Conservation (phyloP, 495 filamentous ascomycete genomes). For the Penicillium goetzii region DNA sequence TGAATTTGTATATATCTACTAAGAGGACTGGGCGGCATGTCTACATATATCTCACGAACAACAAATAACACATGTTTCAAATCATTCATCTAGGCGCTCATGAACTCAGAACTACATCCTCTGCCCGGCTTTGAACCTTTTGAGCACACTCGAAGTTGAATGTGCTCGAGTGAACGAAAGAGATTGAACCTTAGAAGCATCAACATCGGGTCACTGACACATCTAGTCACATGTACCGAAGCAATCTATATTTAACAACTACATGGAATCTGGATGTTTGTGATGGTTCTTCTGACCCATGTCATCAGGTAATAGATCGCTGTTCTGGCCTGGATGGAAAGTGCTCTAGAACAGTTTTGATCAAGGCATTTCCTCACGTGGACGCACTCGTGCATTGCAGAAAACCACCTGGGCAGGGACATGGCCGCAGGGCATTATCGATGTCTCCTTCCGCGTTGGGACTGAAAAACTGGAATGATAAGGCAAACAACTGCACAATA, state of each 20-base stretch:
- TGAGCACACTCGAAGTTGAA: background rate
- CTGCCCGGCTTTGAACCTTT: too few species aligned
- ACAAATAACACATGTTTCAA: background rate
- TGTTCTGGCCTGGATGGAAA: background rate
- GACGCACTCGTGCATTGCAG: background rate
- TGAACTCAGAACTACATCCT: too few species aligned
- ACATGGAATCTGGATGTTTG: too few species aligned
- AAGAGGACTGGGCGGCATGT: background rate
- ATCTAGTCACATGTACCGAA: too few species aligned
- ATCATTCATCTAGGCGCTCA: too few species aligned
- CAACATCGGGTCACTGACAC: too few species aligned
- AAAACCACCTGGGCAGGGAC: background rate
- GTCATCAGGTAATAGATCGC: too few species aligned
- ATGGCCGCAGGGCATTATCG: background rate
- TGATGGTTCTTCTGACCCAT: background rate
- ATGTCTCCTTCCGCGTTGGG: background rate
- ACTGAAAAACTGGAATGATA: background rate
- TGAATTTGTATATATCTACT: constrained; percentile 68
- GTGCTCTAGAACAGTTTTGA: background rate
- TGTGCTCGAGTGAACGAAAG: too few species aligned
- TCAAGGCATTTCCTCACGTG: background rate
- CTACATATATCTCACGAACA: background rate
- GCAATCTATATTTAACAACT: too few species aligned
- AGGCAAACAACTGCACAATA: background rate
- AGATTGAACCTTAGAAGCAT: too few species aligned